Evolutionary conservation across 164 flowering plant species (phyloP).

Genomic region (Aristolochia contorta): DNA sequence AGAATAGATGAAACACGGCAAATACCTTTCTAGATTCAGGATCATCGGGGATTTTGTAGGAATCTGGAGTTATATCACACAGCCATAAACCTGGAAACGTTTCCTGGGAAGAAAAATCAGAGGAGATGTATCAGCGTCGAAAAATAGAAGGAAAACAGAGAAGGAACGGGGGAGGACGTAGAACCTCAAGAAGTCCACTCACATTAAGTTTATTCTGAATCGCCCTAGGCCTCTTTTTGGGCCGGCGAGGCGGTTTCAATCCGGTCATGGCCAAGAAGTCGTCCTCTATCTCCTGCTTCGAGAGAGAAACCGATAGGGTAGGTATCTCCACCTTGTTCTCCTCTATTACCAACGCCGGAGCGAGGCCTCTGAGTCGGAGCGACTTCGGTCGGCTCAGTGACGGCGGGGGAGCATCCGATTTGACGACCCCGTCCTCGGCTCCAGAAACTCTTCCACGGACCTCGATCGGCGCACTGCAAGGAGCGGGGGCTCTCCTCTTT

Average conservation of each 20-base stretch:
- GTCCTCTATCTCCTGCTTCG: slow-evolving; percentile 55
- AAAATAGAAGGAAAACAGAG: background rate
- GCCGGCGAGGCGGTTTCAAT: slow-evolving; percentile 52
- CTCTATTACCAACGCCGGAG: slow-evolving; percentile 11
- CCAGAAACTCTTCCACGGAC: slow-evolving; percentile 10
- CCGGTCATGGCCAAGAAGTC: slow-evolving; percentile 52
- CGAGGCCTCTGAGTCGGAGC: slow-evolving; percentile 10
- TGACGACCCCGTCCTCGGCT: background rate
- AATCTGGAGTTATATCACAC: slow-evolving; percentile 4
- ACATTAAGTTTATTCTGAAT: slow-evolving; percentile 32
- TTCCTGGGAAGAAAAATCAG: background rate
- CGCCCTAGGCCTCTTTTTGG: slow-evolving; percentile 45
- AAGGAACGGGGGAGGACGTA: background rate
- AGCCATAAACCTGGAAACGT: slow-evolving; percentile 9
- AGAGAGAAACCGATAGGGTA: slow-evolving; percentile 38
- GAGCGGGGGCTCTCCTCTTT: slow-evolving; percentile 37
- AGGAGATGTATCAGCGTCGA: background rate
- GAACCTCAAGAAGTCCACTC: background rate
- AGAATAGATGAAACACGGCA: background rate
- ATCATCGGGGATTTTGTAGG: slow-evolving; percentile 5
- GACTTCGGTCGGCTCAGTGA: slow-evolving; percentile 19
- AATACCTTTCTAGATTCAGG: slow-evolving; percentile 5
- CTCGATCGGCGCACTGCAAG: slow-evolving; percentile 27
- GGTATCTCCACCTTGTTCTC: slow-evolving; percentile 20
- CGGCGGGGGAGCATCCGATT: slow-evolving; percentile 15